Evolutionary conservation across 345 rosid genomes (phyloP).

Genomic region (Erodium maritimum): DNA sequence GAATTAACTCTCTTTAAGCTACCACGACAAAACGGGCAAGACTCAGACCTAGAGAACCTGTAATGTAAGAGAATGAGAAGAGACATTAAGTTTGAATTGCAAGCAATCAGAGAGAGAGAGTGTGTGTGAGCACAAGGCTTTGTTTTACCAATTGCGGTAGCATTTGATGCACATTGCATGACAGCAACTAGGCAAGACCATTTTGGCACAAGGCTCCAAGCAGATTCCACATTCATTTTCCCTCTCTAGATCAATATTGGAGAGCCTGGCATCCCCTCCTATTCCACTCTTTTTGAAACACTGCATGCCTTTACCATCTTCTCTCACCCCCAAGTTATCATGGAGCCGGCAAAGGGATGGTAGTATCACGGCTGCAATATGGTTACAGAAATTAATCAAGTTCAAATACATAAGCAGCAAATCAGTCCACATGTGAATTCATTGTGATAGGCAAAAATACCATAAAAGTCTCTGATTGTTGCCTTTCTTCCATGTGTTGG

Average conservation of each 20-base stretch:
- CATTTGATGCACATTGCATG: conserved; percentile 98
- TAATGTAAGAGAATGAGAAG: conserved; percentile 9
- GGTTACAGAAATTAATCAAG: background rate
- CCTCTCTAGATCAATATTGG: conserved; percentile 52
- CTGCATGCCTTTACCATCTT: conserved; percentile 19
- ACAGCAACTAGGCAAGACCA: conserved; percentile 87
- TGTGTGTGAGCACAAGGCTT: background rate
- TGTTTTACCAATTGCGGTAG: conserved; percentile 72
- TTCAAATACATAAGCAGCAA: background rate
- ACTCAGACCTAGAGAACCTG: conserved; percentile 89
- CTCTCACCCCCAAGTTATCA: conserved; percentile 35
- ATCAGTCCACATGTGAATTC: conserved; percentile 2
- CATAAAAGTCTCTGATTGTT: conserved; percentile 72
- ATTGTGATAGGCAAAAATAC: conserved; percentile 21
- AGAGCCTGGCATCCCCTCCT: conserved; percentile 32
- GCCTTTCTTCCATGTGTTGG: conserved; percentile 78
- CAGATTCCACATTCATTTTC: conserved; percentile 98
- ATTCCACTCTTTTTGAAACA: conserved; percentile 28
- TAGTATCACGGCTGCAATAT: conserved; percentile 57
- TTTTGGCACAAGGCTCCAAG: conserved; percentile 87
- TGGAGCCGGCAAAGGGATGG: conserved; percentile 80
- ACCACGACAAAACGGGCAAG: conserved; percentile 96
- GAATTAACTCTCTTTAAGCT: conserved; percentile 88
- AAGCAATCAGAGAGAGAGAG: background rate
- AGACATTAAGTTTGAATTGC: background rate